phyloP scores from a whole-genome alignment of 1,284 basidiomycete genomes.

The Boletus chippewaensis region DNA sequence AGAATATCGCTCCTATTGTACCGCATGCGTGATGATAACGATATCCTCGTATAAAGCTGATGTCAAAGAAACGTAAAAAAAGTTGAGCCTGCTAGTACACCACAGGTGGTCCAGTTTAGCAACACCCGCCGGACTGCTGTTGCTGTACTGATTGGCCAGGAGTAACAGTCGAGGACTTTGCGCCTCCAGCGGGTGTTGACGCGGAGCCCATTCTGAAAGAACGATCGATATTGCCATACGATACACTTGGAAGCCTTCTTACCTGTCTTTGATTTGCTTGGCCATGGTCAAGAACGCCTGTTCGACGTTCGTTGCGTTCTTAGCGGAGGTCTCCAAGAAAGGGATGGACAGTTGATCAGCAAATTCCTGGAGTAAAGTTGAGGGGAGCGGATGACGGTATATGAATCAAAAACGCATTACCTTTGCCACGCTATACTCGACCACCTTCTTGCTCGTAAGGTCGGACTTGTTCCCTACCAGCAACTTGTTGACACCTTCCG shows the following conservation, averaged over 20 bases:
- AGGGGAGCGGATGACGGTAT: conserved; percentile 1
- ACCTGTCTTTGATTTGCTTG: conserved; percentile 97
- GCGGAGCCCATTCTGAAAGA: conserved; percentile 67
- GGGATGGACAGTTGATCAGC: conserved; percentile 93
- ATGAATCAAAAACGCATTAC: conserved; percentile 36
- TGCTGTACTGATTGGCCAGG: conserved; percentile 53
- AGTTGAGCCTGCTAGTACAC: conserved; percentile 13
- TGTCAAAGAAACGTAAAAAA: conserved; percentile 13
- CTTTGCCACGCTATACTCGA: conserved; percentile 97
- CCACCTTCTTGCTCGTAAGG: conserved; percentile 96
- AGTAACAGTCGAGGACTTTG: conserved; percentile 53
- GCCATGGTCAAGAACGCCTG: conserved; percentile 99
- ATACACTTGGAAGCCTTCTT: conserved; percentile 18
- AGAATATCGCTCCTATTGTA: conserved; percentile 32
- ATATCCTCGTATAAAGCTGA: conserved; percentile 21
- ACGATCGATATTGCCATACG: conserved; percentile 4
- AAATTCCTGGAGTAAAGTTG: conserved; percentile 61
- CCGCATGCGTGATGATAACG: conserved; percentile 27
- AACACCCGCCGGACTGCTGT: conserved; percentile 48
- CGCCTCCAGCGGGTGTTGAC: conserved; percentile 60
- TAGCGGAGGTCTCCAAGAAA: conserved; percentile 98
- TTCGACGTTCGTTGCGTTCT: conserved; percentile 98
- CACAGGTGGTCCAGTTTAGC: conserved; percentile 35
- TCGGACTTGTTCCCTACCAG: conserved; percentile 99
- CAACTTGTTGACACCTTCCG: conserved; percentile 97